Conservation (phyloP, 495 filamentous ascomycete genomes). For the Penicillium psychrofluorescens region DNA sequence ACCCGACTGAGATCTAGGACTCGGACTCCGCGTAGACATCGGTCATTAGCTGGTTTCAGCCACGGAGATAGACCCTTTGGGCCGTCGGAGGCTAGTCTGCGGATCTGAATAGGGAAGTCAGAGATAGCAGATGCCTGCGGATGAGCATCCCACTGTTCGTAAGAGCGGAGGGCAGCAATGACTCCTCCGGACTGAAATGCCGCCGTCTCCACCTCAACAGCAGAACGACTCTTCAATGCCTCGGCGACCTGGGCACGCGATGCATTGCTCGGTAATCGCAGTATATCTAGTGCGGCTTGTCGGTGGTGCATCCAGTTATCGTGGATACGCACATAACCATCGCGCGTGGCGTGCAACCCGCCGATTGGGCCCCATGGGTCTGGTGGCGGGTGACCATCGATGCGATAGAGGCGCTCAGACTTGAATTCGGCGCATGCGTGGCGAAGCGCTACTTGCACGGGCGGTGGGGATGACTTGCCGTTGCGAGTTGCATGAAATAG, state of each 20-base stretch:
- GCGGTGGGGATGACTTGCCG: conserved; percentile 6
- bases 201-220: conserved; percentile 30
- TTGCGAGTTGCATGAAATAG: conserved; percentile 22
- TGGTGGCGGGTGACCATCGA: conserved; percentile 17
- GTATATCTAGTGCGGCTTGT: conserved; percentile 22
- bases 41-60: conserved; percentile 7
- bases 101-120: conserved; percentile 32
- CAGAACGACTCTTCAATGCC: conserved; percentile 21
- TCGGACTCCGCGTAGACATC: conserved; percentile 13
- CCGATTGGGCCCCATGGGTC: conserved; percentile 31
- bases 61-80: conserved; percentile 6
- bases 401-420: conserved; percentile 31
- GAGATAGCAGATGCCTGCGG: conserved; percentile 27
- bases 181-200: conserved; percentile 19
- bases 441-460: conserved; percentile 22
- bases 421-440: conserved; percentile 39
- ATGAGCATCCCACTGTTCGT: conserved; percentile 31
- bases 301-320: conserved; percentile 36
- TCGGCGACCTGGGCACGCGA: conserved; percentile 23
- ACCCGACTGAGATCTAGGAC: conserved; percentile 56
- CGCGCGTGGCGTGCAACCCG: conserved; percentile 31
- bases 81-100: conserved; percentile 12
- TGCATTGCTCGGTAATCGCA: conserved; percentile 17
- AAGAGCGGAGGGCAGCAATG: conserved; percentile 32
- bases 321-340: conserved; percentile 42